phyloP scores from a whole-genome alignment of 371 early-diverging fungal genomes.

The Fennellomyces sp. region DNA sequence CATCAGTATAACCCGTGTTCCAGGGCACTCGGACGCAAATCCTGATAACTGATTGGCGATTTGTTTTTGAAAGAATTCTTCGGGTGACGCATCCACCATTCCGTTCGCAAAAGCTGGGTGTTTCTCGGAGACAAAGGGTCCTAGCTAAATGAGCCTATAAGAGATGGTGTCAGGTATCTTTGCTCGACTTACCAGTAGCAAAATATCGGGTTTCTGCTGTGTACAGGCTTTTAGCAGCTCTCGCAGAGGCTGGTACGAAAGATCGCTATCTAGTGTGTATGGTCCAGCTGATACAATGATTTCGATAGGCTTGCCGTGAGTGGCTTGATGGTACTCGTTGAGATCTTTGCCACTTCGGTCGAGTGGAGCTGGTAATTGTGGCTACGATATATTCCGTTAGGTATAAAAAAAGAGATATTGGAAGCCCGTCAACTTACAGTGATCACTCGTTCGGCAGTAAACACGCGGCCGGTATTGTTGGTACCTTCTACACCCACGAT shows the following conservation, averaged over 20 bases:
- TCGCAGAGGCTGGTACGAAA: slow-evolving; percentile 78
- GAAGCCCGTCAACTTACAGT: slow-evolving; percentile 8
- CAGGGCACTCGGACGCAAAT: slow-evolving; percentile 43
- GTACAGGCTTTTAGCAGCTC: slow-evolving; percentile 65
- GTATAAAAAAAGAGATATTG: background rate
- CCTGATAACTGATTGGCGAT: slow-evolving; percentile 50
- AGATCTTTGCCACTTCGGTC: slow-evolving; percentile 1
- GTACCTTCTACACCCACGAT: slow-evolving; percentile 46
- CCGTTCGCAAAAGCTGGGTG: slow-evolving; percentile 51
- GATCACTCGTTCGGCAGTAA: slow-evolving; percentile 21
- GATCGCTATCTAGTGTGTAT: slow-evolving; percentile 75
- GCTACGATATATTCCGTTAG: slow-evolving; percentile 19
- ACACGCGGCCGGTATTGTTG: slow-evolving; percentile 31
- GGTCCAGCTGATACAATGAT: slow-evolving; percentile 85
- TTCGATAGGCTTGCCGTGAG: slow-evolving; percentile 53
- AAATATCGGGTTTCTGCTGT: slow-evolving; percentile 71
- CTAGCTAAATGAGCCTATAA: slow-evolving; percentile 8
- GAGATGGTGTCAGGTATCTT: background rate
- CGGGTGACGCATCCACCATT: slow-evolving; percentile 55
- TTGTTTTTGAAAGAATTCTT: slow-evolving; percentile 65
- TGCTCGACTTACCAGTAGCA: slow-evolving; percentile 75
- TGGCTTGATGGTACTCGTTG: background rate
- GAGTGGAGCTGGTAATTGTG: slow-evolving; percentile 28
- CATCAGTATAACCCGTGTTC: slow-evolving; percentile 64
- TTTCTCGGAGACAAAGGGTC: slow-evolving; percentile 16